These are phyloP conservation scores for sunflower (Helianthus annuus) DNA, from an alignment of 129 eudicot genomes.

Conservation along the genomic window DNA sequence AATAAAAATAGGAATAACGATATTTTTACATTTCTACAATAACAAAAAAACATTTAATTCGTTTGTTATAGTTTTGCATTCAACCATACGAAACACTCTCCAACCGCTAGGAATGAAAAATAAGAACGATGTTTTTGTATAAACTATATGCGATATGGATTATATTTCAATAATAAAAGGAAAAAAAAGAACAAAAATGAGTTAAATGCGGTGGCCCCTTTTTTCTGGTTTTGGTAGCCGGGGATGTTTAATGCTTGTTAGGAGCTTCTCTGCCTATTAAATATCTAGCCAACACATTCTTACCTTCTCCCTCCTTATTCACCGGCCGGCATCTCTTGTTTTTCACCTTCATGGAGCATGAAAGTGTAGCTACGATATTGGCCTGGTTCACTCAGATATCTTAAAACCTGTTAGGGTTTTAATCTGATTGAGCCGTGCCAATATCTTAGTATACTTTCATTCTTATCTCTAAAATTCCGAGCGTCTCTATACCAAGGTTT, in stretches of 20 bases:
- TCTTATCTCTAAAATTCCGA: not conserved
- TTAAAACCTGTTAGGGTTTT: not conserved
- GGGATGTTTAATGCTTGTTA: constrained; percentile 41
- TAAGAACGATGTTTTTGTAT: not conserved
- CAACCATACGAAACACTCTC: not conserved
- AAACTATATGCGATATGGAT: not conserved
- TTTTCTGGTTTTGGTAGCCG: constrained; percentile 49
- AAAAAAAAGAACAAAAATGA: not conserved
- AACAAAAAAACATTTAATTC: not conserved
- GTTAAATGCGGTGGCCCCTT: constrained; percentile 51
- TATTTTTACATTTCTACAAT: not conserved
- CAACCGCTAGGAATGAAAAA: not conserved
- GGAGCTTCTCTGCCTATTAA: constrained; percentile 28
- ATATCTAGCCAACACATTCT: constrained; percentile 41
- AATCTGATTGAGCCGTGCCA: constrained; percentile 83
- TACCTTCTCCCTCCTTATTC: constrained; percentile 30
- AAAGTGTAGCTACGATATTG: constrained; percentile 59
- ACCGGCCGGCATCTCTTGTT: not conserved
- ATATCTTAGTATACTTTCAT: constrained; percentile 62
- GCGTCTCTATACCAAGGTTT: constrained; percentile 10
- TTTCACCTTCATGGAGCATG: constrained; percentile 30
- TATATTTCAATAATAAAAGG: not conserved
- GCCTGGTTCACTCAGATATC: constrained; percentile 69
- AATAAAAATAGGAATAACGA: not conserved
- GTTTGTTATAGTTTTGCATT: too few relatives aligned